Evolutionary conservation across 148 eudicot genomes (phyloP), one percentile per base, ranked within the genome.

Genomic region (Spergularia bocconei): DNA sequence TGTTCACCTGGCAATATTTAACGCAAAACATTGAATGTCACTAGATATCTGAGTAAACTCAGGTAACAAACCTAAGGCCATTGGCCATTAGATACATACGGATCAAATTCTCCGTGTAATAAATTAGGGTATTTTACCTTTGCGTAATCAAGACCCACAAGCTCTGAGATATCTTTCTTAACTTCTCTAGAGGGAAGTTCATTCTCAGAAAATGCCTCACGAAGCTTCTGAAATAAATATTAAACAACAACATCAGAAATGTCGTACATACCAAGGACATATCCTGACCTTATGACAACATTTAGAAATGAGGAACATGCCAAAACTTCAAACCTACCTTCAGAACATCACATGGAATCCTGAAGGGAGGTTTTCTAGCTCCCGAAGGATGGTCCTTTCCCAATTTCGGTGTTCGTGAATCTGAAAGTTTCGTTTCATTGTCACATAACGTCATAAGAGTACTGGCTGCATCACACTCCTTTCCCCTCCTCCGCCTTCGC

Each of bases 161-260:
- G 83, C 79, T 90, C 83, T 25, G 98, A 82, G 63, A 94, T 82
- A 17, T 84, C 69, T 67, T 80, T 89, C 81, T 85, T 88, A 64
- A 81, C 75, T 33, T 79, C 84, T 87, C 85, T 82, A 57, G 90
- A 82, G 14, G 98, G 98, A 75, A 94, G 96, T 82, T 94, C 96
- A 84, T 91, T 90, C 84, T 90, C 96, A n/a, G 92, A 80, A 85
- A 94, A 94, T 56, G 79, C 85, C 74, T 80, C 74, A 75, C 98
- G 96, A 83, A 94, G 98, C 88, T 90, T 90, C 98, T 94, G 93
- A 70, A 29, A 29, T 41, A 41, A 73, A 84, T 15, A 80, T 41
- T 62, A 74, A 33, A 79, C n/a, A 70, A 53, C 38, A 58, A 67
- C 65, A 12, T 70, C 67, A 79, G 79, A 62, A 71, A 41, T 39